Evolutionary conservation across 192 early-diverging fungal species (phyloP), one percentile per base, ranked within the genome.

Genomic region (Rhizoclosmatium globosum): DNA sequence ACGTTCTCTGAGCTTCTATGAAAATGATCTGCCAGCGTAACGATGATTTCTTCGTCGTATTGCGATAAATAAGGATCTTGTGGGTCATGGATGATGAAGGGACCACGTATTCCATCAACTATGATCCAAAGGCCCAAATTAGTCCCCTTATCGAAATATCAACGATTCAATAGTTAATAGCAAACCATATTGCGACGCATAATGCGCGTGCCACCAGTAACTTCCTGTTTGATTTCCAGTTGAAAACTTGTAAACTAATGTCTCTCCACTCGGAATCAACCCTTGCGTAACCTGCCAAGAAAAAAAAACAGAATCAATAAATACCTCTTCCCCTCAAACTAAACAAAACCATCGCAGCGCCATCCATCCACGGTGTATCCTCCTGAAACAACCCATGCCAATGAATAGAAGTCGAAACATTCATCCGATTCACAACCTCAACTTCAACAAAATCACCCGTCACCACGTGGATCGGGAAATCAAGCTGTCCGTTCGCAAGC

Each of bases 371-470:
- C 82, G 82, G 86, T 43, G 89, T 91, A 15, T 87, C 89, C 68
- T 88, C 93, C 77, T 93, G 91, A 82, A 88, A 94, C 53, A 95
- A 69, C 4, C 95, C 95, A 81, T 96, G 95, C 67, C 64, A 81
- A 78, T 85, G 84, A 50, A 85, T 70, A 7, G 76, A 66, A 11
- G 84, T 82, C 3, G 81, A 50, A 17, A 72, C 73, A 44, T 82
- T 68, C 61, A 83, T 64, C 15, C 47, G 23, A 71, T 85, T 84
- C 7, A 45, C 45, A 44, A 82, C 75, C 11, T 39, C 44, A 43
- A 77, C 61, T 41, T 47, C 71, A 45, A 77, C 58, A 11, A 6
- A 19, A 74, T 74, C 72, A 11, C 72, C 72, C 58, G 38, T 74
- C 53, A 44, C 23, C 4, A 64, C 72, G 46, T 59, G 56, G 59